phyloP scores from a whole-genome alignment of 1,284 basidiomycete species.

The Trichosporon coremiiforme region DNA sequence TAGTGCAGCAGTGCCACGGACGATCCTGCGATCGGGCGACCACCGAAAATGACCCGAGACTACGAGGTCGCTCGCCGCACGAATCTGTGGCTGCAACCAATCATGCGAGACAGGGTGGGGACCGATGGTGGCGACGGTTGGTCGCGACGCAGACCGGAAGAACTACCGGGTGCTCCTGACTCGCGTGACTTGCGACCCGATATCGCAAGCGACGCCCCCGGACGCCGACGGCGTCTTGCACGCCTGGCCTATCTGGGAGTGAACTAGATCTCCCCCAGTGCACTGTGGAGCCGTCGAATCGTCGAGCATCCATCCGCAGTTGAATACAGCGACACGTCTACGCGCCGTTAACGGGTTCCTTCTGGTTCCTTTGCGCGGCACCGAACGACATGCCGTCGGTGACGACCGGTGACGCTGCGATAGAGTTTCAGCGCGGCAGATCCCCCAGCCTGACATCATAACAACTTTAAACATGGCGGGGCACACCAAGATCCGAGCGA shows the following conservation, averaged over 20 bases:
- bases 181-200: background rate
- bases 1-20: background rate
- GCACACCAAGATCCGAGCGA: background rate
- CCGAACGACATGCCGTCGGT: too few relatives aligned
- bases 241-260: background rate
- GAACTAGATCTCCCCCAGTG: background rate
- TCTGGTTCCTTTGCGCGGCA: background rate
- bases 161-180: background rate
- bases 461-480: background rate
- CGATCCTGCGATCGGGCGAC: background rate
- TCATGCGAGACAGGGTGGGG: background rate
- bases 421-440: background rate
- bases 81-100: background rate
- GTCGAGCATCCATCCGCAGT: background rate
- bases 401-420: background rate
- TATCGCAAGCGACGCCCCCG: background rate
- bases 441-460: background rate
- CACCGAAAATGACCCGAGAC: background rate
- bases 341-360: background rate
- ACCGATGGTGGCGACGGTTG: too few relatives aligned
- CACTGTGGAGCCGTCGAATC: background rate
- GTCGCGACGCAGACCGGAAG: background rate
- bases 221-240: background rate
- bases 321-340: background rate
- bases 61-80: constrained; percentile 8